These are phyloP conservation scores for Ogataea glucozyma DNA, from an alignment of 805 yeast genomes.

Conservation along the genomic window DNA sequence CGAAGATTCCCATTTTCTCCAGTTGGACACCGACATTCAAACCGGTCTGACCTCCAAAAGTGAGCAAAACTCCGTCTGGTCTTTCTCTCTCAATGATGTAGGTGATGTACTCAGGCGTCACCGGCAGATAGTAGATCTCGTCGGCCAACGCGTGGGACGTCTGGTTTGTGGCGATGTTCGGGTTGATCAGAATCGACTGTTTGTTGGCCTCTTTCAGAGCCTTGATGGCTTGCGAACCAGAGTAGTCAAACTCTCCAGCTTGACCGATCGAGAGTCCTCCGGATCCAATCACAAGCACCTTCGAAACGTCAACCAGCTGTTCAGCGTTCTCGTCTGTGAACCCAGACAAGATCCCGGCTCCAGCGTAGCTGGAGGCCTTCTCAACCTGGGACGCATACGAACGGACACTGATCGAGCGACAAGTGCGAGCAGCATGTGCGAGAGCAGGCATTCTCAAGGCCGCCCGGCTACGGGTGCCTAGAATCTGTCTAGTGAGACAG, in stretches of 20 bases:
- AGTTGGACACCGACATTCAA: conserved; percentile 93
- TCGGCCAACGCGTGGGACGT: conserved; percentile 95
- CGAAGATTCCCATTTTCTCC: conserved; percentile 92
- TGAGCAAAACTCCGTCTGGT: conserved; percentile 93
- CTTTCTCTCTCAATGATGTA: conserved; percentile 93
- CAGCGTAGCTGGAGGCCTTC: conserved; percentile 50
- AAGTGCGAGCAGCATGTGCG: conserved; percentile 5
- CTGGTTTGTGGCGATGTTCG: conserved; percentile 96
- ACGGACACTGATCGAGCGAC: no score
- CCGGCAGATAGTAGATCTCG: conserved; percentile 93
- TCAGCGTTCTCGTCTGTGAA: conserved; percentile 62
- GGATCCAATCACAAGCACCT: conserved; percentile 91
- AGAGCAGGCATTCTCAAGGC: conserved; percentile 1
- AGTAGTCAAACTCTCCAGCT: conserved; percentile 97
- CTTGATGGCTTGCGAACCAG: conserved; percentile 96
- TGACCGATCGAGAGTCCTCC: conserved; percentile 98
- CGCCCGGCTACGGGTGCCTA: conserved; percentile 6
- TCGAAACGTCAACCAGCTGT: conserved; percentile 76
- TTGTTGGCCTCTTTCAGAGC: conserved; percentile 91
- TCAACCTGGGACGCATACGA: conserved; percentile 29
- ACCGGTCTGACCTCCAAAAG: conserved; percentile 99
- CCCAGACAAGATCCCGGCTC: conserved; percentile 58
- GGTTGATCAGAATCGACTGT: conserved; percentile 83
- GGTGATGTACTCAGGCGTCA: conserved; percentile 93
- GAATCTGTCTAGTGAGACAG: conserved; percentile 16